Conservation (phyloP, 352 stramenopile species). For the Phytophthora multivora region DNA sequence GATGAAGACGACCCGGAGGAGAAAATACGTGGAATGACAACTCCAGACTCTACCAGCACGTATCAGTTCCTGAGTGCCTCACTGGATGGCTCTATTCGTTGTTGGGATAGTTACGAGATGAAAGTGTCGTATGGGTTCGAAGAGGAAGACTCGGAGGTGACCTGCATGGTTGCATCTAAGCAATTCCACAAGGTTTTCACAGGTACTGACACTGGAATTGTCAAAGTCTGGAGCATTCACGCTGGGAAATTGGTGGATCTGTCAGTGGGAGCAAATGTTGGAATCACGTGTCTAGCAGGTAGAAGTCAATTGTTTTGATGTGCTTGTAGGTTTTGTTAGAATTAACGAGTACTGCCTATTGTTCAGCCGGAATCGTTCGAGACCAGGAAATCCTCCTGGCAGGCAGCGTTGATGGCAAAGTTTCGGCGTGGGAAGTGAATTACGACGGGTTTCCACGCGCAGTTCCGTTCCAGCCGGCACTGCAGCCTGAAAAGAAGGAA, state of each 20-base stretch:
- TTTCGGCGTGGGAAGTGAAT: conserved; percentile 65
- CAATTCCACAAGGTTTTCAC: conserved; percentile 65
- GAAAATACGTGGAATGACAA: too few species aligned
- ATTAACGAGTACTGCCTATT: conserved; percentile 7
- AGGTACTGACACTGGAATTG: conserved; percentile 52
- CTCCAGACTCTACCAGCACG: conserved; percentile 15
- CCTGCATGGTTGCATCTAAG: conserved; percentile 54
- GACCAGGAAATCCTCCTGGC: conserved; percentile 66
- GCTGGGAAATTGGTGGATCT: conserved; percentile 52
- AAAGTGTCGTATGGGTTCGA: conserved; percentile 67
- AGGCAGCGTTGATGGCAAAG: conserved; percentile 47
- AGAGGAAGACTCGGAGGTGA: conserved; percentile 68
- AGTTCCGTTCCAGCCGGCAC: conserved; percentile 18
- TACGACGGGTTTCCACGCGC: conserved; percentile 37
- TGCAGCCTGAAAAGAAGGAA: conserved; percentile 39
- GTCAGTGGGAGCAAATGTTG: conserved; percentile 29
- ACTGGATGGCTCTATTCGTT: conserved; percentile 73
- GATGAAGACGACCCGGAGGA: conserved; percentile 18
- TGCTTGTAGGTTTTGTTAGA: not conserved
- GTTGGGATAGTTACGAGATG: conserved; percentile 78
- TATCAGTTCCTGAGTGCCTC: conserved; percentile 69
- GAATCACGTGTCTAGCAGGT: conserved; percentile 60
- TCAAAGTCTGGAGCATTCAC: conserved; percentile 73
- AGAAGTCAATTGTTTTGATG: not conserved
- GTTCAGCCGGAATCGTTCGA: conserved; percentile 48